Conservation (phyloP, 305 asterid species). For the Plantago coronopus region DNA sequence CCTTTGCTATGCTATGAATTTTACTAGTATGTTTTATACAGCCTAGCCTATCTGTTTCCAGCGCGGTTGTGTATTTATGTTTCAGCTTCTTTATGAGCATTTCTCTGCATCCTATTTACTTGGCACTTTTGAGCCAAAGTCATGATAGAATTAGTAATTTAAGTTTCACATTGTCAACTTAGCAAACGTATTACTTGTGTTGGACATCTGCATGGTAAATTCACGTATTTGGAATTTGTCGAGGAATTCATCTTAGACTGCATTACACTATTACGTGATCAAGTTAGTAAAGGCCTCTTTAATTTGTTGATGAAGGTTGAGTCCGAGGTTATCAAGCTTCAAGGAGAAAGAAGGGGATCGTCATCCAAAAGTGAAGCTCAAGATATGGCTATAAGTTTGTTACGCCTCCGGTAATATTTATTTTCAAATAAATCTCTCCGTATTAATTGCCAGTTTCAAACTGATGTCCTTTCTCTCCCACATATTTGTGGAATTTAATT, state of each 20-base stretch:
- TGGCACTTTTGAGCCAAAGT: background rate
- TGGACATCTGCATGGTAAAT: background rate
- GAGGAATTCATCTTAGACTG: background rate
- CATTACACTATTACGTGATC: background rate
- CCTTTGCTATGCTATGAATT: background rate
- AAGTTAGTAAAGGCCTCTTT: slow-evolving; percentile 10
- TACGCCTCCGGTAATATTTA: slow-evolving; percentile 67
- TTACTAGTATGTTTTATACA: background rate
- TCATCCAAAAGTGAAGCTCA: slow-evolving; percentile 89
- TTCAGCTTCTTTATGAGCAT: too few species aligned
- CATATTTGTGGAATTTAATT: slow-evolving; percentile 15
- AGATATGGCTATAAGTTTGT: slow-evolving; percentile 85
- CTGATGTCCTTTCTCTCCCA: slow-evolving; percentile 6
- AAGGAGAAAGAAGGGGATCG: slow-evolving; percentile 70
- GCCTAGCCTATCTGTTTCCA: background rate
- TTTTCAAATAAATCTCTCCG: slow-evolving; percentile 11
- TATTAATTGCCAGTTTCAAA: slow-evolving; percentile 7
- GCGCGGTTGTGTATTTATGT: too few species aligned
- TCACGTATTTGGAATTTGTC: slow-evolving; percentile 1
- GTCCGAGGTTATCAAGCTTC: slow-evolving; percentile 64
- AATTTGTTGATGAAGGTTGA: slow-evolving; percentile 62
- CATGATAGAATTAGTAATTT: background rate
- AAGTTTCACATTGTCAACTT: background rate
- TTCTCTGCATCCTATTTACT: too few species aligned
- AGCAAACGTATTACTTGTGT: background rate